Evolutionary conservation across 2,329 filamentous ascomycete species (phyloP).

Genomic region (Gliomastix tumulicola): DNA sequence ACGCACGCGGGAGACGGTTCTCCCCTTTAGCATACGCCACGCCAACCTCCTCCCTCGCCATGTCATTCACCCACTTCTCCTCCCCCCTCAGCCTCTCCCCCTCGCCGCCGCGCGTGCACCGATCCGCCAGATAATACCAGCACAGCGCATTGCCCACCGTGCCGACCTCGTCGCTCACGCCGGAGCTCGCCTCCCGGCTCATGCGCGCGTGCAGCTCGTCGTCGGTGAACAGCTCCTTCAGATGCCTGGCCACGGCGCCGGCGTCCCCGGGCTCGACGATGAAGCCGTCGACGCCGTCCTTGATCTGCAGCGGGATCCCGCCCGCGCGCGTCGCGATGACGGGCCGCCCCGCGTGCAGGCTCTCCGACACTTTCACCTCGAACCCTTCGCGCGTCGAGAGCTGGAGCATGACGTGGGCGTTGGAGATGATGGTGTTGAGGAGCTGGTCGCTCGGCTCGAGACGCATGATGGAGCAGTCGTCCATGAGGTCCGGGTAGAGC

Average conservation of each 20-base stretch:
- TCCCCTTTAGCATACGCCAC: conserved; percentile 51
- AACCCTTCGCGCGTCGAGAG: conserved; percentile 78
- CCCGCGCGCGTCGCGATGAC: conserved; percentile 69
- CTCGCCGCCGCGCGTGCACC: conserved; percentile 48
- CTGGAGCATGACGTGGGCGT: conserved; percentile 67
- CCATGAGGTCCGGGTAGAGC: conserved; percentile 52
- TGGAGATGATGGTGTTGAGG: conserved; percentile 68
- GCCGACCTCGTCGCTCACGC: conserved; percentile 75
- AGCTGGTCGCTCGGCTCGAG: conserved; percentile 73
- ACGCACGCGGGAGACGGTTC: conserved; percentile 45
- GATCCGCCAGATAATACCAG: conserved; percentile 69
- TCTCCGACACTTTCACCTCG: conserved; percentile 81
- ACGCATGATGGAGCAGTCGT: conserved; percentile 68
- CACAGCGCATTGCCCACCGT: conserved; percentile 71
- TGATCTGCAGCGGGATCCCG: conserved; percentile 75
- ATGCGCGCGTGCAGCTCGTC: conserved; percentile 58
- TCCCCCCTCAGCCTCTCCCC: conserved; percentile 48
- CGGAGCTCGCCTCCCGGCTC: conserved; percentile 53
- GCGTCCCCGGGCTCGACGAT: conserved; percentile 66
- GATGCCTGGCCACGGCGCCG: conserved; percentile 59
- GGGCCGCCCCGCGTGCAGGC: conserved; percentile 71
- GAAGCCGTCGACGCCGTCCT: conserved; percentile 65
- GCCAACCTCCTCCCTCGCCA: conserved; percentile 41
- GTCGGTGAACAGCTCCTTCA: conserved; percentile 61
- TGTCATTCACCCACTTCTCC: conserved; percentile 30